phyloP scores from a whole-genome alignment of 345 rosid species.

The Aquilaria yunnanensis region DNA sequence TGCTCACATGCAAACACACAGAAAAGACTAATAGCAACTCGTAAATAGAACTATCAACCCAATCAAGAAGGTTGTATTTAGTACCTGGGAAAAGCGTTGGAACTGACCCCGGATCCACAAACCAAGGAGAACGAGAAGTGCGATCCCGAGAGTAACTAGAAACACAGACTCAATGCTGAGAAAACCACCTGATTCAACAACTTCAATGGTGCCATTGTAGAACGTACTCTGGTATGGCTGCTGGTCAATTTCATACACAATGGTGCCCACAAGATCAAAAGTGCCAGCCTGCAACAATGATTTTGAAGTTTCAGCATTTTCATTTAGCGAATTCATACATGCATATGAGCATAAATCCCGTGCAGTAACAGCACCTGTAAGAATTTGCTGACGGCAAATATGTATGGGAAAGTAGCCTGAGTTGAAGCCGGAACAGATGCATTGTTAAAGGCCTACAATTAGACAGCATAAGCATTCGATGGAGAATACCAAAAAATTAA shows the following conservation, averaged over 20 bases:
- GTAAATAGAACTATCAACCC: background rate
- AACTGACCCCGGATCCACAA: slow-evolving; percentile 69
- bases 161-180: slow-evolving; percentile 82
- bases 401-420: slow-evolving; percentile 81
- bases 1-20: background rate
- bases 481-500: background rate
- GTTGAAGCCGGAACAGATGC: slow-evolving; percentile 64
- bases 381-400: slow-evolving; percentile 79
- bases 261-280: slow-evolving; percentile 86
- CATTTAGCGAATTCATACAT: no score
- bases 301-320: background rate
- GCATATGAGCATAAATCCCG: background rate
- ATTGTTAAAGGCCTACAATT: slow-evolving; percentile 66
- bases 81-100: slow-evolving; percentile 74
- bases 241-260: slow-evolving; percentile 73
- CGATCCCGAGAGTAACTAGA: slow-evolving; percentile 66
- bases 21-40: background rate
- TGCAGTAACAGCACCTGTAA: slow-evolving; percentile 48
- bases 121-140: slow-evolving; percentile 50
- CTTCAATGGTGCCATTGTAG: slow-evolving; percentile 91
- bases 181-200: slow-evolving; percentile 72
- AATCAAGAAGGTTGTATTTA: background rate
- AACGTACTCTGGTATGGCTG: slow-evolving; percentile 66
- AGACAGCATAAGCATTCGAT: background rate
- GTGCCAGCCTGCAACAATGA: slow-evolving; percentile 56